Conservation (phyloP, 306 rosid genomes). For the Quercus robur region DNA sequence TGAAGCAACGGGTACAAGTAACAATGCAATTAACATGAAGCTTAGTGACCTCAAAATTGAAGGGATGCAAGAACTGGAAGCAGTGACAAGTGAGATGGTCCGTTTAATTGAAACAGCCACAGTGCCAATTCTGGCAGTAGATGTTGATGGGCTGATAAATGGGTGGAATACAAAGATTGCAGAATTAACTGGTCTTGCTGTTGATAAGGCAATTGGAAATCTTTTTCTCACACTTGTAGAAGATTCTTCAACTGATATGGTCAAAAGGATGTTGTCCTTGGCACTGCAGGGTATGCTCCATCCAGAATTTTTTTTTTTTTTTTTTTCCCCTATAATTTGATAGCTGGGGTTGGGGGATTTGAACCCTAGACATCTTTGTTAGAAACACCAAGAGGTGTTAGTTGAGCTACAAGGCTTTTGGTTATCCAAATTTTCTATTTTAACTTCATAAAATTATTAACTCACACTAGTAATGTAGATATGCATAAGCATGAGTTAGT, state of each 20-base stretch:
- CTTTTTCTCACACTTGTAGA: constrained; percentile 79
- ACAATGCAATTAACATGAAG: constrained; percentile 48
- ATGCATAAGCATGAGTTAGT: not conserved
- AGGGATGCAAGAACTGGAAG: constrained; percentile 90
- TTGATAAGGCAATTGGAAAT: constrained; percentile 76
- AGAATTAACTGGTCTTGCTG: constrained; percentile 89
- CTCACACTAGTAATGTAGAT: constrained; percentile 4
- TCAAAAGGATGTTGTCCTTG: constrained; percentile 62
- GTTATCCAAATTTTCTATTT: not conserved
- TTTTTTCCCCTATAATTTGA: too few relatives aligned
- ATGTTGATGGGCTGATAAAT: constrained; percentile 70
- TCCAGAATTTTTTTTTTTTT: not conserved
- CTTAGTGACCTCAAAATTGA: constrained; percentile 68
- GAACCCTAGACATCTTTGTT: too few relatives aligned
- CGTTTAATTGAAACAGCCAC: constrained; percentile 92
- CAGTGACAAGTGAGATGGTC: constrained; percentile 94
- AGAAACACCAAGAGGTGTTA: too few relatives aligned
- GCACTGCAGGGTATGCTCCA: constrained; percentile 66
- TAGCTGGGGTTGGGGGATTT: too few relatives aligned
- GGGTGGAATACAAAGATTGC: constrained; percentile 92
- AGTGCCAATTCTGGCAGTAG: constrained; percentile 92
- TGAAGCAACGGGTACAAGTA: constrained; percentile 21
- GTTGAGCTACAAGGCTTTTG: too few relatives aligned
- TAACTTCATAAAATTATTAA: not conserved
- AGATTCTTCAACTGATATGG: constrained; percentile 61